Base-by-base conservation (phyloP, 768 basidiomycete genomes). In the Naganishia vishniacii region DNA sequence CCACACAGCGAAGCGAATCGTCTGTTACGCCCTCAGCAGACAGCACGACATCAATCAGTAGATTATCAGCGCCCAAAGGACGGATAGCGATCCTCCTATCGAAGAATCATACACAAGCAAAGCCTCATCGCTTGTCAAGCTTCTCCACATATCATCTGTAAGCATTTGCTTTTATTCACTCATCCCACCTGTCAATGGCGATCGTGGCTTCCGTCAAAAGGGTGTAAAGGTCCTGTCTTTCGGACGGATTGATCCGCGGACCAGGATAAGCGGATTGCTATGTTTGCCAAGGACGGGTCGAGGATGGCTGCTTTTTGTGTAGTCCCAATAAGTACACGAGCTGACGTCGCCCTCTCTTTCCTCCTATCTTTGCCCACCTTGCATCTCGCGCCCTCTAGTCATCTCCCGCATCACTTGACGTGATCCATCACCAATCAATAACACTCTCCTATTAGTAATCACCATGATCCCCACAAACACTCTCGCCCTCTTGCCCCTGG, bases 391-490 rank as follows among this genome's bases (percentile, higher is more conserved):
- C 32, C 8, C 11, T 28, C 18, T 18, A 48, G 28, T 48, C 12
- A 56, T 23, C 8, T 56, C 37, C 4, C 16, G 32, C 20, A 51
- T 56, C 53, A 51, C 48, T 51, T 32, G 48, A 51, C 48, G 48
- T 51, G 48, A 59, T 25, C 26, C 31, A 16, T 8, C n/a, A 59
- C 41, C 58, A 59, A 7, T 2, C 34, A 60, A 9, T 26, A 5
- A n/a, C 42, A 12, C 1, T 29, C 16, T 20, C 8, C 8, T 32
- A 44, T 26, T 67, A 58, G 45, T 67, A 34, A 65, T 69, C 61
- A 61, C 68, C 48, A 64, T 75, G 46, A 47, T 72, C 32, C 68
- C 74, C 45, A 65, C 70, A 56, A 56, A 56, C 53, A 56, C 53
- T 16, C 34, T 56, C 34, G 53, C 53, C 8, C 53, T 56, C 34